phyloP scores from a whole-genome alignment of 768 basidiomycete genomes.

The Multifurca ochricompacta region DNA sequence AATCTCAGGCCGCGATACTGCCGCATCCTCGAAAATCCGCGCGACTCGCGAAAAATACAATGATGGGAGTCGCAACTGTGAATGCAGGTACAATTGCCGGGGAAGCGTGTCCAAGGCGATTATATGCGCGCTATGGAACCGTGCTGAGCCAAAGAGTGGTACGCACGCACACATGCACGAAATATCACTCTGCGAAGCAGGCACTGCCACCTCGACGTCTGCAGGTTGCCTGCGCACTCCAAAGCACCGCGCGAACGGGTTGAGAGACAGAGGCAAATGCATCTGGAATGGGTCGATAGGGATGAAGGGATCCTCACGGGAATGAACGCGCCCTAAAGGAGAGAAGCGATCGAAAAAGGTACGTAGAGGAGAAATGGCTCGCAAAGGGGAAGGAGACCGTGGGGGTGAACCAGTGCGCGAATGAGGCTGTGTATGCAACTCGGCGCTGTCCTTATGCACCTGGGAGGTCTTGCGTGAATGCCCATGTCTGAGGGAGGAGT shows the following conservation, averaged over 20 bases:
- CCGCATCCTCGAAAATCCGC: constrained; percentile 68
- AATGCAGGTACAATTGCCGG: constrained; percentile 36
- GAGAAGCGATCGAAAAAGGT: constrained; percentile 43
- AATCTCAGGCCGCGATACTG: constrained; percentile 69
- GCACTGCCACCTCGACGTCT: neutral
- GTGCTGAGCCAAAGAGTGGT: constrained; percentile 9
- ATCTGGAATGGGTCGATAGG: constrained; percentile 31
- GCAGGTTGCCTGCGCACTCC: neutral
- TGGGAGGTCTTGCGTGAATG: constrained; percentile 19
- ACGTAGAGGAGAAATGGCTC: constrained; percentile 49
- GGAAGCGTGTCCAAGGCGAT: constrained; percentile 34
- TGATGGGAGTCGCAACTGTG: constrained; percentile 63
- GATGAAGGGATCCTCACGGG: constrained; percentile 34
- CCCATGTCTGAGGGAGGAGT: constrained; percentile 2
- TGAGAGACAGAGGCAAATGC: constrained; percentile 16
- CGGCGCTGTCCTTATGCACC: constrained; percentile 23
- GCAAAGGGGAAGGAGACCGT: constrained; percentile 32
- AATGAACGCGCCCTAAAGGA: constrained; percentile 42
- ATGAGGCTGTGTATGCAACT: constrained; percentile 27
- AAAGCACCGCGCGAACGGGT: constrained; percentile 6
- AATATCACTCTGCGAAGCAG: neutral
- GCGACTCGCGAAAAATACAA: constrained; percentile 76
- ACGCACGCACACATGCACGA: constrained; percentile 18
- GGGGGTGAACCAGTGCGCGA: constrained; percentile 33
- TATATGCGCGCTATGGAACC: constrained; percentile 17